Percentiles rank a stretch among this genome's conserved stretches.
Evolutionary conservation across 768 basidiomycete genomes (phyloP).

Genomic region (Suillus tomentosus): DNA sequence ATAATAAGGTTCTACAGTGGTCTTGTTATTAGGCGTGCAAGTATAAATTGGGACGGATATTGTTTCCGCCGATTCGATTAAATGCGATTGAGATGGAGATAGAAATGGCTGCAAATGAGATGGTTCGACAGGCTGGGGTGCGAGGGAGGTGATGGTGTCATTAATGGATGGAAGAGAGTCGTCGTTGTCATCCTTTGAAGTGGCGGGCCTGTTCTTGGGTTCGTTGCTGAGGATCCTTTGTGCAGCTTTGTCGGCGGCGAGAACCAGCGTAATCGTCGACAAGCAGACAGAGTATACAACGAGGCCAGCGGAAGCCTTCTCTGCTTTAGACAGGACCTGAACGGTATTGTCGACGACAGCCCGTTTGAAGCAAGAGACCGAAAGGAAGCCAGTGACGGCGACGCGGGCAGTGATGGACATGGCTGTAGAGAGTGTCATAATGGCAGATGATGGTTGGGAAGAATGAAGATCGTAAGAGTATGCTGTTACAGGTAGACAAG

Average conservation of each 20-base stretch:
- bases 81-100: neutral
- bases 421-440: neutral
- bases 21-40: neutral
- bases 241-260: neutral
- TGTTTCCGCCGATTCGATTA: neutral
- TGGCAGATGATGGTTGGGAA: neutral
- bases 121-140: neutral
- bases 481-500: neutral
- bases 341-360: too few species aligned
- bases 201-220: neutral
- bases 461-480: neutral
- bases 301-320: neutral
- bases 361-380: too few species aligned
- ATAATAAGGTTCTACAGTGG: too few species aligned
- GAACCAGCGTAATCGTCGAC: neutral
- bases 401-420: too few species aligned
- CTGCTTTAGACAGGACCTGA: too few species aligned
- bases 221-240: neutral
- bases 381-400: too few species aligned
- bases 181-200: neutral
- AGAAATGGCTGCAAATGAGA: neutral
- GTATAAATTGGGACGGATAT: neutral
- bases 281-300: neutral
- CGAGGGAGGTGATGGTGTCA: neutral
- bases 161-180: neutral